A percentile compares a stretch with the other conserved stretches of the same genome.
These are phyloP conservation scores for Cicer arietinum DNA, from an alignment of 306 rosid species.

Conservation along the genomic window DNA sequence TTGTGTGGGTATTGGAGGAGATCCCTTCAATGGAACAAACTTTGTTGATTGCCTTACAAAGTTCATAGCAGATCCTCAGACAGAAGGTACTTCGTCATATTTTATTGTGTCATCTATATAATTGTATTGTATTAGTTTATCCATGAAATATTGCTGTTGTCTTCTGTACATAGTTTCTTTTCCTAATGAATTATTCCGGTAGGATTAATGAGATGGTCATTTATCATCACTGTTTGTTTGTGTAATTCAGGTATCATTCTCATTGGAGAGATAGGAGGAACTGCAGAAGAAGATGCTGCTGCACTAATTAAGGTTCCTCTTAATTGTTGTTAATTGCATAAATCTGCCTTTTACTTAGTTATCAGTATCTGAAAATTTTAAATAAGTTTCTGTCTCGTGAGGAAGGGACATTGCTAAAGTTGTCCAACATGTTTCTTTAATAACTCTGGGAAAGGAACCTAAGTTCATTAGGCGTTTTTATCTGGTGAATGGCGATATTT, in stretches of 20 bases:
- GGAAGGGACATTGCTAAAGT: conserved; percentile 14
- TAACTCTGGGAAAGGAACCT: conserved; percentile 3
- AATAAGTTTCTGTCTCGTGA: conserved; percentile 11
- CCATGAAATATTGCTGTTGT: not conserved
- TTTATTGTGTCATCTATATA: conserved; percentile 5
- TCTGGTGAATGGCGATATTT: conserved; percentile 14
- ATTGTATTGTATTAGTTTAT: conserved; percentile 9
- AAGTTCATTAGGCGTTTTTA: conserved; percentile 14
- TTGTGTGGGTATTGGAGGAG: conserved; percentile 98
- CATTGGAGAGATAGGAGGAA: conserved; percentile 99
- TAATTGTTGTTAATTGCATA: not conserved
- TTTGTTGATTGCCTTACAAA: conserved; percentile 90
- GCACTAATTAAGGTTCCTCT: conserved; percentile 85
- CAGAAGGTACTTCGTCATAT: conserved; percentile 70
- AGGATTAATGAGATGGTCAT: conserved; percentile 21
- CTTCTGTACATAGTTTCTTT: conserved; percentile 37
- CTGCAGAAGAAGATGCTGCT: conserved; percentile 99
- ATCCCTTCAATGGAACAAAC: conserved; percentile 98
- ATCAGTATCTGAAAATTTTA: not conserved
- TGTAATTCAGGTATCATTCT: conserved; percentile 78
- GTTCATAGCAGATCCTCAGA: conserved; percentile 89
- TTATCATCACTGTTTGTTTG: conserved; percentile 32
- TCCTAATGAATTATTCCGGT: conserved; percentile 15
- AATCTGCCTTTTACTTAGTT: not conserved
- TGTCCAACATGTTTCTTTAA: conserved; percentile 5